phyloP scores from a whole-genome alignment of 2,329 filamentous ascomycete species.

The Trichoderma semiorbis region DNA sequence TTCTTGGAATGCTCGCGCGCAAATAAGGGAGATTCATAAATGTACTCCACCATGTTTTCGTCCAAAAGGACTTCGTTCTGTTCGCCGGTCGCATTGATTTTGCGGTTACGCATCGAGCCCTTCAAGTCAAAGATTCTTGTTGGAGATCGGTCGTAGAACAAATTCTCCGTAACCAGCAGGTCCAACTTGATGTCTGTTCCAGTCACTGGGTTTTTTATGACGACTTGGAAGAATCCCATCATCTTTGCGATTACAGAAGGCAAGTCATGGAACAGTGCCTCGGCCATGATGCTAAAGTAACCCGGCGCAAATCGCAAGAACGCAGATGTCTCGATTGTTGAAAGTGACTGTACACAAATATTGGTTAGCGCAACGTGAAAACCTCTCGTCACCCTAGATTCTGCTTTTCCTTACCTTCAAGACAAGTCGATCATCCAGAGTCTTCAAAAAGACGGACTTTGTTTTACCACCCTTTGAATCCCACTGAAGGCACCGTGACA shows the following conservation, averaged over 20 bases:
- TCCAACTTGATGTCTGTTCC: conserved; percentile 94
- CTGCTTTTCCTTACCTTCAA: conserved; percentile 55
- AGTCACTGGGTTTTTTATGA: conserved; percentile 90
- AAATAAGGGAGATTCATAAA: conserved; percentile 95
- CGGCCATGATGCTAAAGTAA: conserved; percentile 96
- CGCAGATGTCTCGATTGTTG: conserved; percentile 85
- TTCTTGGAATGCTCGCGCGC: conserved; percentile 95
- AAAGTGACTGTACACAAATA: conserved; percentile 63
- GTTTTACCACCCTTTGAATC: conserved; percentile 98
- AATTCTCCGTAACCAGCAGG: conserved; percentile 91
- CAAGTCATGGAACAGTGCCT: conserved; percentile 90
- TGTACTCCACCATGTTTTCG: conserved; percentile 99
- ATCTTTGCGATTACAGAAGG: conserved; percentile 98
- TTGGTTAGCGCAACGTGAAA: not conserved
- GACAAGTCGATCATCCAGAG: conserved; percentile 88
- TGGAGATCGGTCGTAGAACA: conserved; percentile 92
- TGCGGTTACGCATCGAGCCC: conserved; percentile 96
- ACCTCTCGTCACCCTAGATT: not conserved
- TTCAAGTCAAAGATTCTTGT: conserved; percentile 94
- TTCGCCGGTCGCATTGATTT: conserved; percentile 92
- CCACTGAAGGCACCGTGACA: conserved; percentile 95
- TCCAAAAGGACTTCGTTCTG: conserved; percentile 94
- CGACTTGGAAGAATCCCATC: conserved; percentile 96
- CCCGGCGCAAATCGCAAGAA: conserved; percentile 94
- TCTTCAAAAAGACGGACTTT: conserved; percentile 95